Conservation (phyloP, 1,139 yeast species). For the Taphrina deformans region DNA sequence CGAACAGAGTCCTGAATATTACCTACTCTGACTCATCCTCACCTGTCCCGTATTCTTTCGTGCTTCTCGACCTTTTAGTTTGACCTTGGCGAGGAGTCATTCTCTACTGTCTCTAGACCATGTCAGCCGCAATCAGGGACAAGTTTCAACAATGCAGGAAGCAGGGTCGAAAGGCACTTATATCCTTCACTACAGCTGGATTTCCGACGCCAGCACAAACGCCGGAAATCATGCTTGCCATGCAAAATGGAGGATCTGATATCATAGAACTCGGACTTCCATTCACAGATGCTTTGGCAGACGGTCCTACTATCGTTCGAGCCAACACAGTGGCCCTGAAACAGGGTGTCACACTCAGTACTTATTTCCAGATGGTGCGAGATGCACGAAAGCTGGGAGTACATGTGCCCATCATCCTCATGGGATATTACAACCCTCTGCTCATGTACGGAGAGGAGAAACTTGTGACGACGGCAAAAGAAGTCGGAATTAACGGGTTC, state of each 20-base stretch:
- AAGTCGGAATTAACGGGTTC: constrained; percentile 93
- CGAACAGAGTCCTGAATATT: background rate
- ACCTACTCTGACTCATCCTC: background rate
- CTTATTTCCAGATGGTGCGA: constrained; percentile 67
- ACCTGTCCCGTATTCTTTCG: background rate
- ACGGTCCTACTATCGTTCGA: constrained; percentile 92
- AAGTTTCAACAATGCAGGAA: constrained; percentile 40
- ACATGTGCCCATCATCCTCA: constrained; percentile 79
- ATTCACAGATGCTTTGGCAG: constrained; percentile 98
- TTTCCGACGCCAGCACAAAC: constrained; percentile 87
- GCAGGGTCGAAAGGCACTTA: constrained; percentile 74
- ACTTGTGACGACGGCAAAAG: constrained; percentile 71
- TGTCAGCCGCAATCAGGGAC: constrained; percentile 42
- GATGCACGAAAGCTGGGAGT: constrained; percentile 81
- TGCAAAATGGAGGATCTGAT: constrained; percentile 95
- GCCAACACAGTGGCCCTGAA: constrained; percentile 77
- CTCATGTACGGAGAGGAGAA: constrained; percentile 83
- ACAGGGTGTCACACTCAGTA: constrained; percentile 73
- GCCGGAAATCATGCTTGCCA: constrained; percentile 75
- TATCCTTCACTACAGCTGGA: constrained; percentile 93
- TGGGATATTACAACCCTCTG: constrained; percentile 98
- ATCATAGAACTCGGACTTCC: constrained; percentile 94
- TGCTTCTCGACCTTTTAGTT: background rate
- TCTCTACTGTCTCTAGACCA: constrained; percentile 6
- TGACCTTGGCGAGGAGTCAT: no score